These are phyloP conservation scores for Naganishia vaughanmartiniae DNA, from an alignment of 768 basidiomycete species.

Conservation along the genomic window DNA sequence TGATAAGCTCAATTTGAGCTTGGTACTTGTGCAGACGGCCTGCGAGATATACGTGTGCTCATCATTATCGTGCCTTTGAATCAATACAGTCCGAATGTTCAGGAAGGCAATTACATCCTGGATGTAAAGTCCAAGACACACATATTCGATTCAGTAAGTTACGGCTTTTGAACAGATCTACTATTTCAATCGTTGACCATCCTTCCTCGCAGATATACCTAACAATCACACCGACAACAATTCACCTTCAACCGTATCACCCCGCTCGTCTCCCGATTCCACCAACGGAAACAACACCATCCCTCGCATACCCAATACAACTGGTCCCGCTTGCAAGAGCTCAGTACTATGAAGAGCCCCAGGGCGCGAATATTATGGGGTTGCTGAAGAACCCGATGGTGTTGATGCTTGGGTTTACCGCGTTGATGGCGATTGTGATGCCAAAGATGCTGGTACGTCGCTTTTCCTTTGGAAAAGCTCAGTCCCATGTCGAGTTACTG, in stretches of 20 bases:
- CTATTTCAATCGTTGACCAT: background rate
- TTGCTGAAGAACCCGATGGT: slow-evolving; percentile 51
- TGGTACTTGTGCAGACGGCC: background rate
- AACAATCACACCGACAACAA: slow-evolving; percentile 27
- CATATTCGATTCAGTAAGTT: slow-evolving; percentile 38
- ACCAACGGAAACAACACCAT: slow-evolving; percentile 31
- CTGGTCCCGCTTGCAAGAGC: slow-evolving; percentile 33
- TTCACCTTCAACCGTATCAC: slow-evolving; percentile 40
- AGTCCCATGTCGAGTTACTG: background rate
- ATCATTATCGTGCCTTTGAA: background rate
- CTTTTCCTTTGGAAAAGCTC: background rate
- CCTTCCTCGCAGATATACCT: slow-evolving; percentile 33
- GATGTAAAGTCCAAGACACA: slow-evolving; percentile 38
- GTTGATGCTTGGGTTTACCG: slow-evolving; percentile 48
- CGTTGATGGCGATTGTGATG: slow-evolving; percentile 43
- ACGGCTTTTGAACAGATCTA: background rate
- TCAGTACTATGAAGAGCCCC: slow-evolving; percentile 34
- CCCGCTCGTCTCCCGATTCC: slow-evolving; percentile 35
- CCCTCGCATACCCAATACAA: slow-evolving; percentile 41
- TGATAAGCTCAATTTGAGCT: background rate
- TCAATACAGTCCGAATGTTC: slow-evolving; percentile 32
- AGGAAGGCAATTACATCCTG: slow-evolving; percentile 40
- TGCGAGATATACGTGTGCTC: background rate
- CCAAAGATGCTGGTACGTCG: slow-evolving; percentile 48
- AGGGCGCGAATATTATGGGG: slow-evolving; percentile 40